A percentile compares a stretch with the other conserved stretches of the same genome.
Conservation (phyloP, 306 rosid species). For the Elaeagnus macrophylla region DNA sequence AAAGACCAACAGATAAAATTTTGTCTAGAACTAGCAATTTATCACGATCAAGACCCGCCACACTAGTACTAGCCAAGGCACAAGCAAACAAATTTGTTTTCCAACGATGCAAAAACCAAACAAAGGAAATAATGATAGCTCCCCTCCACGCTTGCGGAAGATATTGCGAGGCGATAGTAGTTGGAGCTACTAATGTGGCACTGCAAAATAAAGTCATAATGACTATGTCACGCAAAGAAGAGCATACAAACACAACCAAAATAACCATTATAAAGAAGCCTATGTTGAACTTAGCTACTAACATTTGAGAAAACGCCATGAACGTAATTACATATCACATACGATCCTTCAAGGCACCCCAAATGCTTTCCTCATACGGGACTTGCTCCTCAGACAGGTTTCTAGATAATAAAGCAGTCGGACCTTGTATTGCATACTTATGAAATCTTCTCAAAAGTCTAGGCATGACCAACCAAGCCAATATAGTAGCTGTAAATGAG, state of each 20-base stretch:
- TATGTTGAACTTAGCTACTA: conserved; percentile 27
- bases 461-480: conserved; percentile 91
- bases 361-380: conserved; percentile 77
- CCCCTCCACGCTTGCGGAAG: conserved; percentile 71
- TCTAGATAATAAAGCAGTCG: conserved; percentile 41
- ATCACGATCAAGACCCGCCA: conserved; percentile 55
- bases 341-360: conserved; percentile 95
- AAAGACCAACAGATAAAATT: conserved; percentile 70
- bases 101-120: conserved; percentile 89
- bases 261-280: conserved; percentile 4
- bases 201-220: conserved; percentile 49
- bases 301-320: conserved; percentile 81
- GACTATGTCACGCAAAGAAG: conserved; percentile 16
- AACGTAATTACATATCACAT: conserved; percentile 70
- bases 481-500: conserved; percentile 49
- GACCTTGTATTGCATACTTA: conserved; percentile 52
- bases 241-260: conserved; percentile 3
- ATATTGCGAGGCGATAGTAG: conserved; percentile 59
- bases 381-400: conserved; percentile 25
- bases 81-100: conserved; percentile 59
- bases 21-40: conserved; percentile 62
- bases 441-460: conserved; percentile 65
- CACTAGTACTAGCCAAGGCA: conserved; percentile 28
- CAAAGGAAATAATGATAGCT: conserved; percentile 62
- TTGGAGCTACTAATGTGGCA: conserved; percentile 73